Evolutionary conservation across 305 asterid species (phyloP).

Genomic region (Solanum hybrid): DNA sequence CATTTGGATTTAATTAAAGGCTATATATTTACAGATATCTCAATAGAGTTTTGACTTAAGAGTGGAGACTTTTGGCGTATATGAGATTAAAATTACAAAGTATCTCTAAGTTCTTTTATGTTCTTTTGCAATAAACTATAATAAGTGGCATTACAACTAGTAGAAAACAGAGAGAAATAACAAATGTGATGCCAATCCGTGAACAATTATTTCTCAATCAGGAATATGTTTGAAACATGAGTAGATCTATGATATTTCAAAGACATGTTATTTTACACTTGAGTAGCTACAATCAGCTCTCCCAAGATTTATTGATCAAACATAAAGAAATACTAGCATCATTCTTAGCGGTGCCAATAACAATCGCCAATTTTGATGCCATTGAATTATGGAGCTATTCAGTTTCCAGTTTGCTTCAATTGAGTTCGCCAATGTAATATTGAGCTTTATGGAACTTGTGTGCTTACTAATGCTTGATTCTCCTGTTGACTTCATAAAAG

Average conservation of each 20-base stretch:
- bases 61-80: not conserved
- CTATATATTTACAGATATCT: not conserved
- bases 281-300: not conserved
- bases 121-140: not conserved
- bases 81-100: not conserved
- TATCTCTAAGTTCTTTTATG: not conserved
- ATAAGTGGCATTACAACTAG: not conserved
- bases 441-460: not conserved
- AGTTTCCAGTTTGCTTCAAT: not conserved
- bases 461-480: not conserved
- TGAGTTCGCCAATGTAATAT: not conserved
- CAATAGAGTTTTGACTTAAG: not conserved
- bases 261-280: not conserved
- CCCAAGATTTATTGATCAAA: constrained; percentile 1
- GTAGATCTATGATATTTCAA: not conserved
- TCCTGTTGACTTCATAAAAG: constrained; percentile 35
- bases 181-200: not conserved
- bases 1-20: not conserved
- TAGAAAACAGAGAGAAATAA: not conserved
- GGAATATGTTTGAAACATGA: not conserved
- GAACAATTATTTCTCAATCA: not conserved
- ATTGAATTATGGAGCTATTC: not conserved
- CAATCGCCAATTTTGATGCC: not conserved
- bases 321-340: not conserved
- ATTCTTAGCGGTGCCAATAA: not conserved